Base-by-base conservation (phyloP, 1,139 yeast species). In the Cylindricascospora bacillispora region DNA sequence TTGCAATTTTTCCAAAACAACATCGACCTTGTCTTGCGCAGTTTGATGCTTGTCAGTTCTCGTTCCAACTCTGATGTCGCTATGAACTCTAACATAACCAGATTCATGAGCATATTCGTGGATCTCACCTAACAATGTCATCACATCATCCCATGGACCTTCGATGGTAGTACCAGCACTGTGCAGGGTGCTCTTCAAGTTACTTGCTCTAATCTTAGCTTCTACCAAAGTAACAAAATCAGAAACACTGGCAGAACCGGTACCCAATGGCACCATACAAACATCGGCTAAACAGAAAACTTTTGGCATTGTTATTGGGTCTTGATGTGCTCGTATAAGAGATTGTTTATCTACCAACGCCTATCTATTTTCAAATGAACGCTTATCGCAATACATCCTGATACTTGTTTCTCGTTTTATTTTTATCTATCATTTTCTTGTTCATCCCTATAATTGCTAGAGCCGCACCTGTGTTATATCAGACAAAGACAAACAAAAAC, bases 81-180 rank as follows among this genome's bases (percentile, higher is more conserved):
- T 73, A 50, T 83, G 95, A 32, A 82, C 73, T 47, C 95, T 64
- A 10, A 75, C 66, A 11, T 79, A 71, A 2, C 92, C 93, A 43
- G 63, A 56, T 4, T 59, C 60, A 47, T 83, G 95, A 29, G 81
- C 67, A 29, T 62, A 59, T 45, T 76, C 74, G 45, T 83, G 95
- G 45, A 82, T 60, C 41, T 70, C 67, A n/a, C 94, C 94, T 44
- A 83, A 77, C 33, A 80, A 58, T 18, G 63, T 70, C 71, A 75
- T 78, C 2, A 83, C 94, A 33, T 78, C 81, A 46, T 73, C 72
- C 94, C 94, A 83, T n/a, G 85, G 85, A 0, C 95, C 95, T 45
- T 79, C 69, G 45, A 82, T 77, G 4, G 94, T 81, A 6, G 94
- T 82, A 4, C 94, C 94, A 1, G 94, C 94, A 40, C 89, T 76